phyloP scores from a whole-genome alignment of 768 basidiomycete species.

The Russula abietina region DNA sequence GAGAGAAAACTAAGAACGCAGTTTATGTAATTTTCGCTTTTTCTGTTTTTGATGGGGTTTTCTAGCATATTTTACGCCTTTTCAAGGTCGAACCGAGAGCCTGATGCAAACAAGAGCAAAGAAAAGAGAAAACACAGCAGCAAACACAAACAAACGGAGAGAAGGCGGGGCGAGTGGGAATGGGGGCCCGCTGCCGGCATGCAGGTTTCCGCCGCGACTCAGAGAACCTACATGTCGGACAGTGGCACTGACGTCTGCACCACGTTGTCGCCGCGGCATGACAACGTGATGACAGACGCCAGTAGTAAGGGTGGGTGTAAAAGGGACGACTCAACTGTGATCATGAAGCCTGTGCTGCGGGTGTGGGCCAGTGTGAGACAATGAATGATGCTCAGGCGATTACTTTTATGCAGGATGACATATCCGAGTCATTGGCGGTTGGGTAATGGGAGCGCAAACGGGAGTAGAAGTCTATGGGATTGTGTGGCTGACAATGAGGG shows the following conservation, averaged over 20 bases:
- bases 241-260: constrained; percentile 6
- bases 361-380: not conserved
- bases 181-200: constrained; percentile 2
- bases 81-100: not conserved
- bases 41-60: not conserved
- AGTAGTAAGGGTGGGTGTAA: not conserved
- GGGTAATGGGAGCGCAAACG: not conserved
- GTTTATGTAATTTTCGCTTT: not conserved
- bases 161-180: not conserved
- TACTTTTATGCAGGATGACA: not conserved
- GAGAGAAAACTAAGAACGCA: not conserved
- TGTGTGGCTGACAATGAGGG: not conserved
- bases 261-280: constrained; percentile 19
- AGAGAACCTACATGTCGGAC: constrained; percentile 5
- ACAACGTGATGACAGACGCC: constrained; percentile 9
- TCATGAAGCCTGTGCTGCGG: not conserved
- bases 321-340: constrained; percentile 11
- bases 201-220: constrained; percentile 18
- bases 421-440: not conserved
- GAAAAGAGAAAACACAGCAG: not conserved
- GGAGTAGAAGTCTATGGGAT: not conserved
- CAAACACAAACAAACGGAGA: not conserved
- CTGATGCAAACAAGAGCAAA: not conserved
- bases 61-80: too few species aligned
- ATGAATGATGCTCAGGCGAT: too few species aligned